A percentile compares a stretch with the other conserved stretches of the same genome.
Conservation (phyloP, 2,329 filamentous ascomycete species). For the Calonectria crousiana region DNA sequence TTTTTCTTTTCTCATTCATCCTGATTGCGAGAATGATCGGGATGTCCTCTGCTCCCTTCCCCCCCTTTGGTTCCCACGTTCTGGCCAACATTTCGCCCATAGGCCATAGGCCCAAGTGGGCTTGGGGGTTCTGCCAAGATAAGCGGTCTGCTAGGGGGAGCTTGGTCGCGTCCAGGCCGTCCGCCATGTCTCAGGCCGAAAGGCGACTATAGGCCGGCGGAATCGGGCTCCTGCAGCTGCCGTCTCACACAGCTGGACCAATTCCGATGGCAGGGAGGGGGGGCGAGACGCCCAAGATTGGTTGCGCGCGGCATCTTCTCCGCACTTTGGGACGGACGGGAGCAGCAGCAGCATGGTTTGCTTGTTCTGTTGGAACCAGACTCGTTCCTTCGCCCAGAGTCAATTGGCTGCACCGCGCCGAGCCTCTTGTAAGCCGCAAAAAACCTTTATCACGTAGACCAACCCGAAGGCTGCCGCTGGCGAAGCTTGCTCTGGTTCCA, state of each 20-base stretch:
- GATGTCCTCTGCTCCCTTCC: not conserved
- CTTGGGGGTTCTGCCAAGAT: not conserved
- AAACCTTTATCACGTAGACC: too few relatives aligned
- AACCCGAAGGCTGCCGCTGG: not conserved
- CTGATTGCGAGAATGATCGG: not conserved
- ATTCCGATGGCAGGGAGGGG: too few relatives aligned
- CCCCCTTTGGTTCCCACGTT: not conserved
- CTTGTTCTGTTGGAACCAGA: not conserved
- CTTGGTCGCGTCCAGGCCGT: not conserved
- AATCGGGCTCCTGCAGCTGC: not conserved
- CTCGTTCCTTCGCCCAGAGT: not conserved
- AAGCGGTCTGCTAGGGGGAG: constrained; percentile 1
- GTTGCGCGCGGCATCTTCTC: not conserved
- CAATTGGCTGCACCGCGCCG: not conserved
- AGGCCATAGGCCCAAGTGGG: not conserved
- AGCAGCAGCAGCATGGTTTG: not conserved
- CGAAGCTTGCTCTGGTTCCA: not conserved
- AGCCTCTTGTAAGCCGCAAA: not conserved
- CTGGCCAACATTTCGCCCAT: not conserved
- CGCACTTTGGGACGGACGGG: not conserved
- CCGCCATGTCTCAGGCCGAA: constrained; percentile 4
- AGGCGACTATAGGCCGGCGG: not conserved
- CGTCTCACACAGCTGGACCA: not conserved
- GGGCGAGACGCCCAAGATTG: not conserved
- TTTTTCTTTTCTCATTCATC: not conserved